Evolutionary conservation across 352 stramenopile genomes (phyloP), one percentile per base, ranked within the genome.

Genomic region (Pythium plurisporium): DNA sequence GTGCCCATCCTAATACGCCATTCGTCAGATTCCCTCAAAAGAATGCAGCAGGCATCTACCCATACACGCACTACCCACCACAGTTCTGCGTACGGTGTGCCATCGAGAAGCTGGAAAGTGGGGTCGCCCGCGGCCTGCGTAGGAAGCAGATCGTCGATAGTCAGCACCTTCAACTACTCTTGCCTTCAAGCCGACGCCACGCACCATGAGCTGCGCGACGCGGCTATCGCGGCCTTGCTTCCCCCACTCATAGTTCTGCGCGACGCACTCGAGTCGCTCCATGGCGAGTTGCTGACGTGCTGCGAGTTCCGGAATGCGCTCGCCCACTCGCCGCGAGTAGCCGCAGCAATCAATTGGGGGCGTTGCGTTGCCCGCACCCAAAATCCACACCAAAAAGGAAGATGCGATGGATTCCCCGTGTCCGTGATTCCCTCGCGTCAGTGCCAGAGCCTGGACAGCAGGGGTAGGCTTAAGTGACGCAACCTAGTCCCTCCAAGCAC

Each of bases 181-280:
- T 15, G 20, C 14, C 17, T 17, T 5, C 42, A 12, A 14, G 8
- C n/a, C 14, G 40, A 7, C 8, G 17, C 8, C 27, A 47, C 53
- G 49, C 42, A 95, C 87, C 78, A 94, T 88, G 51, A 97, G 74
- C 62, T 94, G 77, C 41, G 91, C 90, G 26, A 97, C 90, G 52
- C 76, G 71, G 62, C 84, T 96, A 41, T 82, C 62, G 50, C 70
- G 48, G n/a, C 90, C 91, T 36, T 50, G 69, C 62, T 96, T 96
- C 22, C 91, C 91, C 91, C 91, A 98, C 19, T 87, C 88, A 63
- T 98, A 98, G 30, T 69, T 86, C 73, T 98, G 89, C 34, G 69
- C 86, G 22, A 93, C 67, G 65, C 83, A 95, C 65, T 93, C 67
- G 27, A 96, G 74, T 53, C 82, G 69, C 52, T 87, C 76, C 82